Evolutionary conservation across 2,329 filamentous ascomycete genomes (phyloP), one percentile per base, ranked within the genome.

Genomic region (Cryphonectria naterciae): DNA sequence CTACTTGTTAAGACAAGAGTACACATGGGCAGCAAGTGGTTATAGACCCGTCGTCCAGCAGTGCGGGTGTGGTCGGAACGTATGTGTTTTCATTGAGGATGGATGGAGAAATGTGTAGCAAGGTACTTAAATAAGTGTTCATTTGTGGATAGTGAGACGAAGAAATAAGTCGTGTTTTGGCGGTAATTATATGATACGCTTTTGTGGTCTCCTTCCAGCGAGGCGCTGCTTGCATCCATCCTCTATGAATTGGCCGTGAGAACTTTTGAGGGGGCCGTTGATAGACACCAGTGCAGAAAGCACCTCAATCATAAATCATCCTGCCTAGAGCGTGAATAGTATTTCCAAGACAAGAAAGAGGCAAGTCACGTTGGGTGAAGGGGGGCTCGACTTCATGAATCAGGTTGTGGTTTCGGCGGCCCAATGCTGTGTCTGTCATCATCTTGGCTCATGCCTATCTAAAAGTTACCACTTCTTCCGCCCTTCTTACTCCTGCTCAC

Each of bases 401-500:
- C 25, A 11, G 15, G 25, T 8, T 11, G 1, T 17, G 2, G 19
- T 1, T 35, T 58, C 15, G 8, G 25, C 52, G 15, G 15, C 25
- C 25, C 37, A 41, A 46, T 41, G 32, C 37, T n/a, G 15, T 43
- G 25, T 43, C 43, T 49, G 6, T 10, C 46, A n/a, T 49, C 15
- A 13, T 37, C 13, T 74, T 77, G 82, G 28, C 75, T 76, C 35
- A 82, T 83, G 19, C 49, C 49, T 28, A 17, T 15, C 64, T 66
- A 66, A 39, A 56, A 56, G 80, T 98, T 98, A 68, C 91, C 90
- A 78, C 93, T 89, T 80, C 91, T 90, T 8, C 95, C 95, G 68
- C 95, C 95, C 73, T 90, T 90, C 84, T 97, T 97, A 79, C 90
- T 90, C 79, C 95, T 88, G 70, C 95, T 91, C 39, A 95, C 87